A percentile compares a stretch with the other conserved stretches of the same genome.
phyloP scores from a whole-genome alignment of 108 stramenopile species.

The Fragilaria crotonensis region DNA sequence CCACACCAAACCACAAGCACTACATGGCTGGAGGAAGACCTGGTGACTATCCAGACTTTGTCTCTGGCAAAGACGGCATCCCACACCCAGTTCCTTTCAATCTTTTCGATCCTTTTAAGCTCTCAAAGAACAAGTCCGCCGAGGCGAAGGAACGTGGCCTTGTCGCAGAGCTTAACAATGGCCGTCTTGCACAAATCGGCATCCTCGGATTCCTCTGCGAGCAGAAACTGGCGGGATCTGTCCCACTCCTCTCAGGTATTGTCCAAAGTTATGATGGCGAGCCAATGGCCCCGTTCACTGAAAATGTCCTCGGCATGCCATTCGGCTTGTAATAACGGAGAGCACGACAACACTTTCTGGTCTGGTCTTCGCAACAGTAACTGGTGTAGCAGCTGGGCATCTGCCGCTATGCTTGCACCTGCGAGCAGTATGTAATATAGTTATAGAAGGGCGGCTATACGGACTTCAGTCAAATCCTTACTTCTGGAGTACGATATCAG shows the following conservation, averaged over 20 bases:
- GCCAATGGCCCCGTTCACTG: constrained; percentile 42
- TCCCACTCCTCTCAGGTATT: constrained; percentile 46
- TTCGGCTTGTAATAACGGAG: constrained; percentile 3
- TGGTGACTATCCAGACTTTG: constrained; percentile 43
- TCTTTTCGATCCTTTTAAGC: constrained; percentile 64
- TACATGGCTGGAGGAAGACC: constrained; percentile 56
- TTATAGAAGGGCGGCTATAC: no score
- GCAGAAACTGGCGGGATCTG: constrained; percentile 54
- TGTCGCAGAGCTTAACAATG: constrained; percentile 62
- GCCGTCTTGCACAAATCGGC: constrained; percentile 68
- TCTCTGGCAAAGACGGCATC: constrained; percentile 26
- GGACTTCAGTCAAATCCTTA: no score
- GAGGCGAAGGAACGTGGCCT: constrained; percentile 54
- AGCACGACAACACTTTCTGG: no score
- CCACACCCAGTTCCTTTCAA: constrained; percentile 75
- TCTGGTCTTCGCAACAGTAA: no score
- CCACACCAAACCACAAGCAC: constrained; percentile 24
- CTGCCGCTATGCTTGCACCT: no score
- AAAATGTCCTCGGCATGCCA: not conserved
- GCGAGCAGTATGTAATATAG: no score
- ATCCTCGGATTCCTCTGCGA: constrained; percentile 69
- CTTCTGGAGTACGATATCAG: no score
- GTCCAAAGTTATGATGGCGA: constrained; percentile 54
- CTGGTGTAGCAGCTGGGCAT: no score
- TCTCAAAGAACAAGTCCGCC: constrained; percentile 52